These are phyloP conservation scores for Globisporangium abappressorium DNA, from an alignment of 352 stramenopile species.

Conservation along the genomic window DNA sequence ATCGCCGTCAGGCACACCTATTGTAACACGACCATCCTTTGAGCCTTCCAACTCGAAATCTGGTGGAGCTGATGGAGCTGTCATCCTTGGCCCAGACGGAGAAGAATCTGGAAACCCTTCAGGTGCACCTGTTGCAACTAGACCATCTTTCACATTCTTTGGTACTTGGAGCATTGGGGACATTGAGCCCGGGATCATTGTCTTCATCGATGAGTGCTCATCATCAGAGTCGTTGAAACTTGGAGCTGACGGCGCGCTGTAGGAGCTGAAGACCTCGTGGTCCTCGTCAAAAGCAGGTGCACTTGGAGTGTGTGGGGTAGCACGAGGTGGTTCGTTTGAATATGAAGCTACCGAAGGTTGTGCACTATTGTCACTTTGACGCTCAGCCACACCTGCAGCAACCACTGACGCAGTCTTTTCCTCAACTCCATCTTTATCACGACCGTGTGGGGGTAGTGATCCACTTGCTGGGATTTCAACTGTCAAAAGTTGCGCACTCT, in stretches of 20 bases:
- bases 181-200: not conserved
- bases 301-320: slow-evolving; percentile 6
- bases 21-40: not conserved
- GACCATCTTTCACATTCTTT: not conserved
- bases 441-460: not conserved
- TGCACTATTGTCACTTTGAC: not conserved
- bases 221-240: slow-evolving; percentile 44
- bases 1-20: not conserved
- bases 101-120: slow-evolving; percentile 18
- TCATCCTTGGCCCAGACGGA: slow-evolving; percentile 5
- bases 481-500: not conserved
- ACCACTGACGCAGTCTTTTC: not conserved
- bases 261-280: not conserved
- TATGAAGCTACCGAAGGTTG: not conserved
- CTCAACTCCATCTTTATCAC: not conserved
- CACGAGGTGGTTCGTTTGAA: not conserved
- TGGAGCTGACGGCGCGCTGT: slow-evolving; percentile 18
- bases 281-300: slow-evolving; percentile 16
- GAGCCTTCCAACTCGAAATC: slow-evolving; percentile 8
- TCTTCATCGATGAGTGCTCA: slow-evolving; percentile 14
- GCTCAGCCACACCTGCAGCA: not conserved
- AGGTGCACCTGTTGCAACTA: slow-evolving; percentile 12
- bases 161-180: not conserved
- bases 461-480: not conserved
- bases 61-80: slow-evolving; percentile 17